A percentile compares a stretch with the other conserved stretches of the same genome.
These are phyloP conservation scores for Zygosaccharomyces sapae DNA, from an alignment of 1,139 yeast species.

Conservation along the genomic window DNA sequence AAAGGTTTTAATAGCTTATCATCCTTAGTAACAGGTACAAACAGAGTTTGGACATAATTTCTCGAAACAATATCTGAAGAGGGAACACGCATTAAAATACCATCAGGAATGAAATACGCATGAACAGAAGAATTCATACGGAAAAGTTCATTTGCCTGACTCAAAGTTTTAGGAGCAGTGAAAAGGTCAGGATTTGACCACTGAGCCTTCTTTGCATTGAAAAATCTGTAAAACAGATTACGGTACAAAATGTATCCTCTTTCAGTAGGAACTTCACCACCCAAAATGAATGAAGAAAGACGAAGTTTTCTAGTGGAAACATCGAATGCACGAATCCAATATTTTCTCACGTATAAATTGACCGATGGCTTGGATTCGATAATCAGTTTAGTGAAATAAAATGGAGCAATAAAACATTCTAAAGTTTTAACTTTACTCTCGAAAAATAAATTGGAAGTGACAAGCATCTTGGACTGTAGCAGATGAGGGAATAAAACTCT, in stretches of 20 bases:
- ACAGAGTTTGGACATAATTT: constrained; percentile 57
- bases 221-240: constrained; percentile 42
- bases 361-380: constrained; percentile 29
- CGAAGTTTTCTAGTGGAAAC: constrained; percentile 56
- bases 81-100: constrained; percentile 82
- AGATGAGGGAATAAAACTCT: constrained; percentile 41
- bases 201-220: constrained; percentile 36
- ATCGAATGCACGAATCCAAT: constrained; percentile 64
- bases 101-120: constrained; percentile 69
- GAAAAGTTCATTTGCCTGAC: constrained; percentile 47
- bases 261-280: constrained; percentile 65
- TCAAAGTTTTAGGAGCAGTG: constrained; percentile 50
- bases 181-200: constrained; percentile 51
- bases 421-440: constrained; percentile 7
- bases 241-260: constrained; percentile 67
- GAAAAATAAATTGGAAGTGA: constrained; percentile 20
- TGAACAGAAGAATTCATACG: constrained; percentile 39
- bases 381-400: constrained; percentile 22
- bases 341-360: constrained; percentile 41
- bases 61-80: constrained; percentile 71
- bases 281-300: constrained; percentile 74
- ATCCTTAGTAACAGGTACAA: constrained; percentile 78
- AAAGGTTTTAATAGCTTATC: constrained; percentile 56
- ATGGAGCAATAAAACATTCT: constrained; percentile 9
- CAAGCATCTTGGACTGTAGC: constrained; percentile 26